A percentile compares a stretch with the other conserved stretches of the same genome.
Conservation (phyloP, 176 grass and related monocot genomes). For the Secale cereale region DNA sequence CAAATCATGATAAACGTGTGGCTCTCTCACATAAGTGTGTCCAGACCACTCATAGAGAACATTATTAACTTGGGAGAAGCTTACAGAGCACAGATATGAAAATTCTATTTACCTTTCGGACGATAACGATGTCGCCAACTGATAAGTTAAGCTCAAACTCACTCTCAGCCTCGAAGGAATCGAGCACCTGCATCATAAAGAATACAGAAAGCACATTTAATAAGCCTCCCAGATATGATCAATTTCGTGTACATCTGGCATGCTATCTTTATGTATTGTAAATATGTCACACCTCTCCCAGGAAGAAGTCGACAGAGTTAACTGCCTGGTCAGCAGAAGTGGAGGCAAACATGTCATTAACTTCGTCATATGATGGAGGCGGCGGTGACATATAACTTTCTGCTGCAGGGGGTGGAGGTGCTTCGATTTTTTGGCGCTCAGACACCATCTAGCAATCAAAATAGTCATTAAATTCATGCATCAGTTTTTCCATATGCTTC, state of each 20-base stretch:
- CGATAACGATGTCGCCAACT: constrained; percentile 77
- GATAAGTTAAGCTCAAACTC: constrained; percentile 87
- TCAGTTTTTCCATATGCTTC: neutral
- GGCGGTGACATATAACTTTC: constrained; percentile 58
- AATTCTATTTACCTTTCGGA: constrained; percentile 73
- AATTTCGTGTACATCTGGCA: neutral
- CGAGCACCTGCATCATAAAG: constrained; percentile 54
- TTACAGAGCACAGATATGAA: neutral
- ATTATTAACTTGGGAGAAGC: neutral
- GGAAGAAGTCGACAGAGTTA: constrained; percentile 67
- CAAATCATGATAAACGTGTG: too few species aligned
- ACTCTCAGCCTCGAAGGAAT: constrained; percentile 79
- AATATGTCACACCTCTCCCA: constrained; percentile 63
- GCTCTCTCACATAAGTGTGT: too few species aligned
- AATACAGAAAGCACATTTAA: neutral
- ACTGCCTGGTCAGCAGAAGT: constrained; percentile 48
- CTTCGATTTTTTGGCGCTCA: constrained; percentile 77
- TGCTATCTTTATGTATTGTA: neutral
- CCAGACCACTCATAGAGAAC: neutral
- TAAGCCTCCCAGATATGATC: neutral
- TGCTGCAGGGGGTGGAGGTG: constrained; percentile 41
- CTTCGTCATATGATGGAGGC: constrained; percentile 71
- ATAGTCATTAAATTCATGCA: neutral
- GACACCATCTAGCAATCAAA: constrained; percentile 69
- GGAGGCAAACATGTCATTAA: constrained; percentile 52